phyloP scores from a whole-genome alignment of 2,329 filamentous ascomycete genomes.

The Fusarium staphyleae region DNA sequence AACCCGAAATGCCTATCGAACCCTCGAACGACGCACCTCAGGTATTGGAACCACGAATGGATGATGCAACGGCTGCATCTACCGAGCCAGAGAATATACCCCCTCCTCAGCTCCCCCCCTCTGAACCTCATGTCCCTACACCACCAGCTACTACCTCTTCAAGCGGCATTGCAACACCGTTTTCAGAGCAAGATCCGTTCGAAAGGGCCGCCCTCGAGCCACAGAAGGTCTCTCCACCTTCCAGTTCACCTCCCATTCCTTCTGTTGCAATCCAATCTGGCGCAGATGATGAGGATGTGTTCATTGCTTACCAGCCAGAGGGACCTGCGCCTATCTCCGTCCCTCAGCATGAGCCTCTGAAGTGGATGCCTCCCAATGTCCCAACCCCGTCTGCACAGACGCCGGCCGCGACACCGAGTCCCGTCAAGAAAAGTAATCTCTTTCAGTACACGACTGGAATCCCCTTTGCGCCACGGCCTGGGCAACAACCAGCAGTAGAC shows the following conservation, averaged over 20 bases:
- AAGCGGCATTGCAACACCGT: conserved; percentile 38
- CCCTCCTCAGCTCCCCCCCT: conserved; percentile 18
- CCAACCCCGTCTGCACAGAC: conserved; percentile 46
- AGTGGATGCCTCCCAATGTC: conserved; percentile 61
- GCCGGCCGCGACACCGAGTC: conserved; percentile 45
- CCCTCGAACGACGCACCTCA: background rate
- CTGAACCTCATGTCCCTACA: conserved; percentile 18
- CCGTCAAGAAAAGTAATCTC: conserved; percentile 46
- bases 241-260: conserved; percentile 44
- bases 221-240: conserved; percentile 33
- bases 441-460: conserved; percentile 55
- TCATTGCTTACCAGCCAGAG: conserved; percentile 64
- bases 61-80: background rate
- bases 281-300: conserved; percentile 48
- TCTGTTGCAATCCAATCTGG: conserved; percentile 40
- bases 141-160: conserved; percentile 39
- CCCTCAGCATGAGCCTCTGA: conserved; percentile 51
- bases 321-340: conserved; percentile 54
- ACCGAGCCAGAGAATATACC: conserved; percentile 11
- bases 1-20: background rate
- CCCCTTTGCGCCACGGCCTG: conserved; percentile 52
- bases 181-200: conserved; percentile 36
- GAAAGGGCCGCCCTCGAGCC: conserved; percentile 31
- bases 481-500: conserved; percentile 9
- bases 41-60: background rate